Percentiles rank a stretch among this genome's conserved stretches.
Conservation (phyloP, 768 basidiomycete genomes). For the Termitomyces sp. region DNA sequence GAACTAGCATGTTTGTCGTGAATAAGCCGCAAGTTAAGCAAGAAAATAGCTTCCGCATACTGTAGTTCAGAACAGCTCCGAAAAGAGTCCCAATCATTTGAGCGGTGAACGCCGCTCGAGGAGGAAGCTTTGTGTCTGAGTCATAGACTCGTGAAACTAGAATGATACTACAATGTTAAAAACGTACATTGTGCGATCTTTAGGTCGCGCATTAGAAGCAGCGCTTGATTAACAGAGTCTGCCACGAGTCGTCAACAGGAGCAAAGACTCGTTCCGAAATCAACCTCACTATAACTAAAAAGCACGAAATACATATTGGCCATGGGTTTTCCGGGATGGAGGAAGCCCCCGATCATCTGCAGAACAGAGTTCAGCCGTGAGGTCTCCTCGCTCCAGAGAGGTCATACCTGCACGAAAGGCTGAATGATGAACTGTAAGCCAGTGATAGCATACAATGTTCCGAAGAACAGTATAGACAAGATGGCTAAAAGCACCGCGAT, state of each 20-base stretch:
- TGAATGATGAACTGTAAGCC: slow-evolving; percentile 41
- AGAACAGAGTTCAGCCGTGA: slow-evolving; percentile 22
- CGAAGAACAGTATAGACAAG: slow-evolving; percentile 42
- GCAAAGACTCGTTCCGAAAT: neutral
- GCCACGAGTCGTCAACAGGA: neutral
- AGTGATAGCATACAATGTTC: slow-evolving; percentile 39
- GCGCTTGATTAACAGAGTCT: slow-evolving; percentile 43
- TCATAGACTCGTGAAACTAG: neutral
- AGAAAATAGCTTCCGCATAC: slow-evolving; percentile 15
- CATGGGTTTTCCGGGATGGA: slow-evolving; percentile 57
- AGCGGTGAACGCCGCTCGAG: slow-evolving; percentile 1
- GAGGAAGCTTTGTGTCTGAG: neutral
- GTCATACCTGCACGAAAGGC: slow-evolving; percentile 43
- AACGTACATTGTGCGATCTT: slow-evolving; percentile 39
- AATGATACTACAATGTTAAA: neutral
- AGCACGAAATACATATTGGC: slow-evolving; percentile 64
- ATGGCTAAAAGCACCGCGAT: slow-evolving; percentile 36
- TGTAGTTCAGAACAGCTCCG: slow-evolving; percentile 40
- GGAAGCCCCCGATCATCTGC: slow-evolving; percentile 55
- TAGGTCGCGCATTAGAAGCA: slow-evolving; percentile 38
- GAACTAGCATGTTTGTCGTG: slow-evolving; percentile 22
- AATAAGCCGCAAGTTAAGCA: neutral
- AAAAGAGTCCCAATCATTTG: slow-evolving; percentile 39
- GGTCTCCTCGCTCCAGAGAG: neutral
- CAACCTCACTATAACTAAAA: slow-evolving; percentile 38